Conservation (phyloP, 2,329 filamentous ascomycete species). For the Arthrinium phaeospermum region DNA sequence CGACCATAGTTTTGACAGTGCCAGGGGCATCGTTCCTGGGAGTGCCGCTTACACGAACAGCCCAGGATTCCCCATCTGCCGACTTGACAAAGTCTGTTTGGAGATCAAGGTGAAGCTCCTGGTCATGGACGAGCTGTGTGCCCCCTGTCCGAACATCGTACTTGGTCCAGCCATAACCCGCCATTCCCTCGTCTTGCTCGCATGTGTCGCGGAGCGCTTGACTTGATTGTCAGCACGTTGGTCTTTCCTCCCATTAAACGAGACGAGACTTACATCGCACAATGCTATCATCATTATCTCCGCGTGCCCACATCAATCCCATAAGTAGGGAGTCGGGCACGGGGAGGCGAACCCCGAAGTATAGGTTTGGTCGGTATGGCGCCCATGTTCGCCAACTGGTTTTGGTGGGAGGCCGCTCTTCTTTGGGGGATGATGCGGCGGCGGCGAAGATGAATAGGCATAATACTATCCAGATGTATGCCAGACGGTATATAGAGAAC, state of each 20-base stretch:
- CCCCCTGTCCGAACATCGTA: conserved; percentile 91
- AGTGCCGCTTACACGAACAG: conserved; percentile 81
- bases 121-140: conserved; percentile 88
- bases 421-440: background rate
- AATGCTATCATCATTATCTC: conserved; percentile 77
- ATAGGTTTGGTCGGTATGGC: conserved; percentile 90
- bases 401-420: conserved; percentile 48
- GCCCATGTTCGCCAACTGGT: conserved; percentile 95
- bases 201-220: conserved; percentile 90
- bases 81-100: conserved; percentile 95
- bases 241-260: background rate
- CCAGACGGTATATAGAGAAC: background rate
- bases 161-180: conserved; percentile 96
- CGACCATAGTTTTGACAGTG: conserved; percentile 74
- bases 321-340: conserved; percentile 75
- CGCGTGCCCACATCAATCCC: conserved; percentile 86
- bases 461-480: background rate
- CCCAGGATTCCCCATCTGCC: conserved; percentile 93
- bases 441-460: background rate
- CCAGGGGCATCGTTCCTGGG: conserved; percentile 71
- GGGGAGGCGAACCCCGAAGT: conserved; percentile 87
- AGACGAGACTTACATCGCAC: conserved; percentile 68
- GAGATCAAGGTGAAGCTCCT: conserved; percentile 84
- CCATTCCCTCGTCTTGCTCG: conserved; percentile 93
- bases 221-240: conserved; percentile 20